Base-by-base conservation (phyloP, 805 yeast genomes). In the Pichia californica region DNA sequence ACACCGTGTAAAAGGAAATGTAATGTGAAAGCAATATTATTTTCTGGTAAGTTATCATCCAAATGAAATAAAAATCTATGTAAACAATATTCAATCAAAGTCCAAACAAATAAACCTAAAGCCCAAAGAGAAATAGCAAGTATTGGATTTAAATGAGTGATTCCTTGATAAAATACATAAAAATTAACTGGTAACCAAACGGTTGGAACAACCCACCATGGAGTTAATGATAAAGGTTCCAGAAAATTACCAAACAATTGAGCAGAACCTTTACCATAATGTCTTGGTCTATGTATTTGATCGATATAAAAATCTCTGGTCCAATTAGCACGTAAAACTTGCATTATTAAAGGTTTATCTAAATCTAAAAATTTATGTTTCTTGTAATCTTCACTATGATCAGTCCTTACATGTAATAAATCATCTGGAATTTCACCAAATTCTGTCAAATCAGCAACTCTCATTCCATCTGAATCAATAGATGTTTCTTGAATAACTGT, bases 231-330 rank as follows among this genome's bases (percentile, higher is more conserved):
- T 21, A 93, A 59, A 5, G 97, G 97, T 66, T 93, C 99, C 47
- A 93, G 69, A 63, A 91, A 85, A 65, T 89, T 88, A 38, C 99
- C 99, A 64, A 93, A 93, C 43, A 93, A 62, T 7, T 89, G 96
- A 11, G 99, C 99, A 3, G 96, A 87, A 10, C 96, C 97, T 61
- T 88, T 81, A 52, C 98, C 98, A 61, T 89, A 93, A 64, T 93
- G 99, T 61, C 99, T 81, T 42, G 99, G 99, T 66, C 97, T 80
- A 64, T 93, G 99, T 34, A 93, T 93, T 66, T 93, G 97, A 61
- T 88, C 96, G 58, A 93, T 71, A 63, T 93, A 93, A 58, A 93
- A 91, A 34, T 87, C 94, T 61, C 86, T 91, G 33, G 84, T 59
- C 71, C 88, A 93, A 29, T 75, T 73, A 33, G 88, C 79, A 48